Percentiles rank a stretch among this genome's conserved stretches.
Evolutionary conservation across 306 rosid genomes (phyloP).

Genomic region (Sophora flavescens): DNA sequence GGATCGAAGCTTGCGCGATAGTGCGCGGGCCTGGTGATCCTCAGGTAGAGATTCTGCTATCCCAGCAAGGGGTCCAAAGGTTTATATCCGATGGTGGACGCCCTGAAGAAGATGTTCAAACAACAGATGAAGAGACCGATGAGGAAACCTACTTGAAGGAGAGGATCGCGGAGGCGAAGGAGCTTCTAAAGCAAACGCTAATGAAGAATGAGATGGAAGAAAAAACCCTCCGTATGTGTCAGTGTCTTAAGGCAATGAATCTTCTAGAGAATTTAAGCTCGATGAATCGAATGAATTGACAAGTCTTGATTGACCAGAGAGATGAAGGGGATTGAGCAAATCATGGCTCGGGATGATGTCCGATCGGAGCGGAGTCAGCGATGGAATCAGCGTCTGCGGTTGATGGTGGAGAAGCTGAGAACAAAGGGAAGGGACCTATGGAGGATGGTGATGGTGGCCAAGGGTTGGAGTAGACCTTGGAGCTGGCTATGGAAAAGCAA

Average conservation of each 20-base stretch:
- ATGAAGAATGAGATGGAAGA: neutral
- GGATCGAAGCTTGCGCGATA: slow-evolving; percentile 31
- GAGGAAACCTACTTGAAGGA: slow-evolving; percentile 11
- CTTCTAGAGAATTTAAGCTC: neutral
- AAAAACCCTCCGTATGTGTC: neutral
- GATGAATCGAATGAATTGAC: neutral
- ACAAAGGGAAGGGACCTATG: neutral
- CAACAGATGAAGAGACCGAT: slow-evolving; percentile 9
- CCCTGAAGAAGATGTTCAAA: neutral
- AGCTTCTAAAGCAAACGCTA: neutral
- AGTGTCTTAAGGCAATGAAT: neutral
- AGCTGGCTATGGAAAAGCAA: neutral
- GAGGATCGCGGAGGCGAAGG: neutral
- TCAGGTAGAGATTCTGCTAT: slow-evolving; percentile 41
- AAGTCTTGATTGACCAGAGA: neutral
- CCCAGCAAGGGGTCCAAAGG: neutral
- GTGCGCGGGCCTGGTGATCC: neutral
- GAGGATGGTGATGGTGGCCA: neutral
- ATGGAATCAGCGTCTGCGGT: neutral
- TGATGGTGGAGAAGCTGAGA: neutral
- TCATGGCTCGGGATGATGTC: neutral
- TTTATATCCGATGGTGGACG: neutral
- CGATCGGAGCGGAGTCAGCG: neutral
- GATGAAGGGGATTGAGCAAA: neutral
- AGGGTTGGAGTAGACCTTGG: neutral